A percentile compares a stretch with the other conserved stretches of the same genome.
These are phyloP conservation scores for Huiozyma naganishii DNA, from an alignment of 805 yeast genomes.

Conservation along the genomic window DNA sequence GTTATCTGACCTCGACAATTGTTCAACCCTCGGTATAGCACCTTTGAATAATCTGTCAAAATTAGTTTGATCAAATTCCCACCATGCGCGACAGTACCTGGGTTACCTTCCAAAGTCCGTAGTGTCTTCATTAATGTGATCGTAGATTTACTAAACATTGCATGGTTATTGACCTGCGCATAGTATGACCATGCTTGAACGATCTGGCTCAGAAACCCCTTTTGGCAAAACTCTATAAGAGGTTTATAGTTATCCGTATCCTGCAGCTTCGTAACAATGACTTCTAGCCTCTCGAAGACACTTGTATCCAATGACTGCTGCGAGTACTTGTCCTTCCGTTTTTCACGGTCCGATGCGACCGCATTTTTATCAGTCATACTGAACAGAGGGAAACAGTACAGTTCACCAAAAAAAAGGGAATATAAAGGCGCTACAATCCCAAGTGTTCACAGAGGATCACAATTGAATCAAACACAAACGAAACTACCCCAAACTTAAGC, in stretches of 20 bases:
- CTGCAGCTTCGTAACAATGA: slow-evolving; percentile 13
- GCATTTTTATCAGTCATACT: no score
- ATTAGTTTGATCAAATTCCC: slow-evolving; percentile 34
- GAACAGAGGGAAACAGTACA: no score
- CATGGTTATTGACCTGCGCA: slow-evolving; percentile 41
- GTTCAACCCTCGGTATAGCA: slow-evolving; percentile 57
- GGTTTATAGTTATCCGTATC: slow-evolving; percentile 16
- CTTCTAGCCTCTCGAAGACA: slow-evolving; percentile 18
- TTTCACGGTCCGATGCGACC: not conserved
- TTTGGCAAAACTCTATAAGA: slow-evolving; percentile 26
- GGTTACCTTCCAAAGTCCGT: slow-evolving; percentile 12
- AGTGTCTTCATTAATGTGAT: slow-evolving; percentile 32
- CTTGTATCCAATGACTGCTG: slow-evolving; percentile 19
- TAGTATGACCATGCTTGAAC: slow-evolving; percentile 39
- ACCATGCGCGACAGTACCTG: slow-evolving; percentile 14
- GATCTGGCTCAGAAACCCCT: slow-evolving; percentile 29
- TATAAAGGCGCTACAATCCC: no score
- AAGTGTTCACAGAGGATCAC: no score
- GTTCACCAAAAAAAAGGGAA: no score
- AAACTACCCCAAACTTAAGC: no score
- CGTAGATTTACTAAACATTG: slow-evolving; percentile 37
- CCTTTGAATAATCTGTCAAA: slow-evolving; percentile 45
- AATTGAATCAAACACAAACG: no score
- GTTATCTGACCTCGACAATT: slow-evolving; percentile 47
- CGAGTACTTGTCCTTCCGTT: slow-evolving; percentile 7